Conservation (phyloP, 2,329 filamentous ascomycete genomes). For the Dothistroma pini region DNA sequence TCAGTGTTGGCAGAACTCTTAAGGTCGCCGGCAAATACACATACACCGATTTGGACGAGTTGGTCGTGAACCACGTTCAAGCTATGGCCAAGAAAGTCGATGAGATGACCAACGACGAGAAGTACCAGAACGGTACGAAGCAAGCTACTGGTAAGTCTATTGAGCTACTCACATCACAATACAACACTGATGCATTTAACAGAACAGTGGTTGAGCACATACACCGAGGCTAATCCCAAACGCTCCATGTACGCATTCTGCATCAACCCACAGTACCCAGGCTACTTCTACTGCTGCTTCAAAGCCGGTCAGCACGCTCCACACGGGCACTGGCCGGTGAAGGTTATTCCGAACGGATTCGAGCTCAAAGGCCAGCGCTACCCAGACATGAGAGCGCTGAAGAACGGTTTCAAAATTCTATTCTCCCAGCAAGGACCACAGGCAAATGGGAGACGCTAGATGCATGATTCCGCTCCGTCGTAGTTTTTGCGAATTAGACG, state of each 20-base stretch:
- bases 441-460: slow-evolving; percentile 19
- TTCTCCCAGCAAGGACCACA: slow-evolving; percentile 46
- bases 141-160: slow-evolving; percentile 73
- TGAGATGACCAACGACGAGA: slow-evolving; percentile 91
- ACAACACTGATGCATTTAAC: slow-evolving; percentile 16
- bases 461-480: background rate
- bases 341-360: slow-evolving; percentile 88
- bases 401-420: slow-evolving; percentile 93
- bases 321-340: slow-evolving; percentile 77
- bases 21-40: slow-evolving; percentile 84
- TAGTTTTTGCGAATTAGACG: background rate
- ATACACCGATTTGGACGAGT: slow-evolving; percentile 92
- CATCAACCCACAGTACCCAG: slow-evolving; percentile 84
- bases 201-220: slow-evolving; percentile 96
- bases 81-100: slow-evolving; percentile 98
- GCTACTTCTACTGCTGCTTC: slow-evolving; percentile 95
- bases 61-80: slow-evolving; percentile 96
- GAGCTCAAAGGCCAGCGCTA: slow-evolving; percentile 86
- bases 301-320: slow-evolving; percentile 76
- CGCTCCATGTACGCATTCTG: slow-evolving; percentile 95
- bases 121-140: slow-evolving; percentile 79
- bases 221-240: slow-evolving; percentile 92
- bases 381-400: slow-evolving; percentile 89
- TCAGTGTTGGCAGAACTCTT: slow-evolving; percentile 81
- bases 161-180: slow-evolving; percentile 5